phyloP scores from a whole-genome alignment of 1,139 yeast genomes.

The Yamadazyma triangularis region DNA sequence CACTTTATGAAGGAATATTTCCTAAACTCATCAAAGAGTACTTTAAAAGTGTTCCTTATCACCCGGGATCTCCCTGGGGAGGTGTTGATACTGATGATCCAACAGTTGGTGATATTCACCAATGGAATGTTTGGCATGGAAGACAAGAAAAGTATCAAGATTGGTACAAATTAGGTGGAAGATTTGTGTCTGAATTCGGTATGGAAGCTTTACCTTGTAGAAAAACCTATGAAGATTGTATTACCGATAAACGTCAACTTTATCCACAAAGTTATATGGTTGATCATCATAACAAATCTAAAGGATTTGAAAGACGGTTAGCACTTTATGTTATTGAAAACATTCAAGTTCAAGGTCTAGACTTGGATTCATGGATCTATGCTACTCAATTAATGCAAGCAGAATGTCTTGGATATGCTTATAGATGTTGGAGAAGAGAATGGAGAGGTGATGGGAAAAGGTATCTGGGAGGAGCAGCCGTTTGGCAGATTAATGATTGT shows the following conservation, averaged over 20 bases:
- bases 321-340: constrained; percentile 44
- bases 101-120: constrained; percentile 42
- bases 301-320: constrained; percentile 41
- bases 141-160: constrained; percentile 39
- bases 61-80: constrained; percentile 43
- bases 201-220: constrained; percentile 37
- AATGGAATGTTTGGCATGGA: constrained; percentile 52
- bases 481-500: constrained; percentile 51
- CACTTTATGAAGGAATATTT: constrained; percentile 32
- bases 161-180: constrained; percentile 34
- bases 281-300: constrained; percentile 40
- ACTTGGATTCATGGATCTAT: constrained; percentile 40
- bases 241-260: constrained; percentile 25
- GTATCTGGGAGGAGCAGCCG: constrained; percentile 38
- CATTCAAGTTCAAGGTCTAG: constrained; percentile 24
- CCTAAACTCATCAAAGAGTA: constrained; percentile 24
- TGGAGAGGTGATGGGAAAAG: constrained; percentile 35
- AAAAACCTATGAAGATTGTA: constrained; percentile 23
- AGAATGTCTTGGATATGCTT: constrained; percentile 46
- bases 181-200: constrained; percentile 47
- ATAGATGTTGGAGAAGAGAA: constrained; percentile 41
- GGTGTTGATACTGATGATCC: constrained; percentile 23
- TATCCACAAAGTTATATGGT: constrained; percentile 34
- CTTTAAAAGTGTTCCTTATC: constrained; percentile 28
- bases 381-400: constrained; percentile 48